Conservation (phyloP, 345 rosid species). For the Acer saccharum region DNA sequence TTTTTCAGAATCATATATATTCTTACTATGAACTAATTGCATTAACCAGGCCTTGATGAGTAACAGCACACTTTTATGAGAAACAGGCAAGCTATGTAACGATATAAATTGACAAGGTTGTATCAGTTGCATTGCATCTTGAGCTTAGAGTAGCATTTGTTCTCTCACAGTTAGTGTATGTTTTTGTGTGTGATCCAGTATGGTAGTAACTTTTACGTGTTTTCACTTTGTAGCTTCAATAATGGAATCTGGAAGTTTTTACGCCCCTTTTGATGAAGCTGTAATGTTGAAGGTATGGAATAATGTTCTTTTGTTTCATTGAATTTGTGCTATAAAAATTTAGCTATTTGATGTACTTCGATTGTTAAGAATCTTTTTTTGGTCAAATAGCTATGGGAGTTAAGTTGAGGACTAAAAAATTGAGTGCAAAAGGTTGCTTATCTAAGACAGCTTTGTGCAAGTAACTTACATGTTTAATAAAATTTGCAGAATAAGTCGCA, state of each 20-base stretch:
- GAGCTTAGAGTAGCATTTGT: background rate
- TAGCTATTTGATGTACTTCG: background rate
- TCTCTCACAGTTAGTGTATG: background rate
- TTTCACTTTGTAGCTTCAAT: slow-evolving; percentile 49
- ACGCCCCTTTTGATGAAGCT: slow-evolving; percentile 48
- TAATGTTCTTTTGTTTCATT: background rate
- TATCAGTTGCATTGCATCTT: background rate
- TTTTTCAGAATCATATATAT: background rate
- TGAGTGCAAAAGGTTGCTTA: slow-evolving; percentile 13
- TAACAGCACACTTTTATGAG: background rate
- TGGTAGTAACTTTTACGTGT: background rate
- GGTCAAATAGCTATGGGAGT: slow-evolving; percentile 1
- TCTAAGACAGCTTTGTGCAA: slow-evolving; percentile 5
- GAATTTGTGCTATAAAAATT: background rate
- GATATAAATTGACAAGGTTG: background rate
- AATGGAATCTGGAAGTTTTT: slow-evolving; percentile 51
- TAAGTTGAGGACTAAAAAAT: background rate
- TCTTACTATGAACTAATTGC: background rate
- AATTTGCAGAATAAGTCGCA: slow-evolving; percentile 74
- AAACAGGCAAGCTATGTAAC: background rate
- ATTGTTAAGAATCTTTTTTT: slow-evolving; percentile 11
- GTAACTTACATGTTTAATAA: slow-evolving; percentile 32
- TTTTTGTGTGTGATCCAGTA: background rate
- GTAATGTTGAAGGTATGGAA: slow-evolving; percentile 59
- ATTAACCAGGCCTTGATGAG: background rate